Conservation (phyloP, 495 filamentous ascomycete species). For the Thermochaetoides thermophila region DNA sequence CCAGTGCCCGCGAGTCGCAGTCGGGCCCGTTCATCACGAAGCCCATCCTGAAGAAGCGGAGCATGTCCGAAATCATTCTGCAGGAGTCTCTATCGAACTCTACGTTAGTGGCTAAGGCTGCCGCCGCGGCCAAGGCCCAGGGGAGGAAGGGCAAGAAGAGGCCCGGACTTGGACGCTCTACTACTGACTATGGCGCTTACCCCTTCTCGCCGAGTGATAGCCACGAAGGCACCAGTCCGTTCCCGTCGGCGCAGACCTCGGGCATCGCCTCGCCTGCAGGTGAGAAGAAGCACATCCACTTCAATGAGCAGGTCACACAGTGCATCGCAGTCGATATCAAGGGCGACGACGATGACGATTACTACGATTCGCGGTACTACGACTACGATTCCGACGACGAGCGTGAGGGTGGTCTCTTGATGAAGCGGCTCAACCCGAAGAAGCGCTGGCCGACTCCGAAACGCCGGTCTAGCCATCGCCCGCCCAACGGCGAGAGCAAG, state of each 20-base stretch:
- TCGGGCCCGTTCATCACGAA: constrained; percentile 76
- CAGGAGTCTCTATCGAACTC: constrained; percentile 82
- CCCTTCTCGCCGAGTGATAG: constrained; percentile 44
- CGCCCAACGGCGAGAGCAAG: constrained; percentile 51
- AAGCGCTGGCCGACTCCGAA: constrained; percentile 30
- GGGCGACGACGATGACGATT: constrained; percentile 55
- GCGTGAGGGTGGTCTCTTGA: constrained; percentile 76
- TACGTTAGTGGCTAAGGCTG: constrained; percentile 83
- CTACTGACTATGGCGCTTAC: constrained; percentile 52
- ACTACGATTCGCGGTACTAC: constrained; percentile 36
- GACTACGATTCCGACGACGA: constrained; percentile 58
- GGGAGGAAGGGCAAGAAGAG: constrained; percentile 43
- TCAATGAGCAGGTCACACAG: constrained; percentile 89
- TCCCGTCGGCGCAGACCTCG: constrained; percentile 45
- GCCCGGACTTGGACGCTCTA: constrained; percentile 33
- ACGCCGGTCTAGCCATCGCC: constrained; percentile 32
- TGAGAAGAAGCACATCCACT: constrained; percentile 79
- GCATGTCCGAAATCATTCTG: constrained; percentile 88
- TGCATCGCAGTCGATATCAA: constrained; percentile 88
- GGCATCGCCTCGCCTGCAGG: constrained; percentile 50
- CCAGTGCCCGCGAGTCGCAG: constrained; percentile 47
- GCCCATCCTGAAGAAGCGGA: constrained; percentile 91
- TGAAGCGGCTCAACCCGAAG: constrained; percentile 45
- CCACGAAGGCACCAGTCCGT: constrained; percentile 39
- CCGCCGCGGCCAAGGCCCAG: constrained; percentile 83